These are phyloP conservation scores for Bidens hawaiensis DNA, from an alignment of 140 eudicot genomes.

Conservation along the genomic window DNA sequence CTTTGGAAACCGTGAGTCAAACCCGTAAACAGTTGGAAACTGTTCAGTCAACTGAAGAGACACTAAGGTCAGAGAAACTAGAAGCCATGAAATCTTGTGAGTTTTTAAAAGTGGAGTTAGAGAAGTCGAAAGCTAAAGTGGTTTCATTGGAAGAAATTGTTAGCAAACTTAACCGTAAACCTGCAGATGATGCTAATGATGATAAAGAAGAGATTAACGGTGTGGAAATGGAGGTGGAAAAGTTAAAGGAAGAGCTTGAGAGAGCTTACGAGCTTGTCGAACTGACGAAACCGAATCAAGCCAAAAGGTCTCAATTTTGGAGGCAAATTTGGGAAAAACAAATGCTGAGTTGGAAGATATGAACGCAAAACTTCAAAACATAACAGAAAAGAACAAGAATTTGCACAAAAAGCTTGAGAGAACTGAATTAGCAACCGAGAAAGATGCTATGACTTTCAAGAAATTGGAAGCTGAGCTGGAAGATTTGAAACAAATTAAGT, in stretches of 20 bases:
- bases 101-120: constrained; percentile 48
- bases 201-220: constrained; percentile 34
- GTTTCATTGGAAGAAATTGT: constrained; percentile 54
- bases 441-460: constrained; percentile 29
- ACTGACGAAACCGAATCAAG: constrained; percentile 50
- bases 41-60: constrained; percentile 47
- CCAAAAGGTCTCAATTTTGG: constrained; percentile 47
- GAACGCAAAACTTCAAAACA: constrained; percentile 32
- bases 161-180: constrained; percentile 27
- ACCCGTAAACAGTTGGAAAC: constrained; percentile 45
- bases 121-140: constrained; percentile 48
- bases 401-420: constrained; percentile 30
- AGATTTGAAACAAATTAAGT: constrained; percentile 37
- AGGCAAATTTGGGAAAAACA: constrained; percentile 41
- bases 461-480: constrained; percentile 38
- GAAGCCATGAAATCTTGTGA: constrained; percentile 51
- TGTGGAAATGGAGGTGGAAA: constrained; percentile 46
- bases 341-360: constrained; percentile 44
- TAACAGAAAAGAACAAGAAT: constrained; percentile 40
- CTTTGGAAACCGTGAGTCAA: constrained; percentile 41
- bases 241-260: constrained; percentile 54
- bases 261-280: constrained; percentile 69
- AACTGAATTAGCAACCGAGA: constrained; percentile 20
- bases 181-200: constrained; percentile 9
- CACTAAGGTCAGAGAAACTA: constrained; percentile 38